Percentiles rank a stretch among this genome's conserved stretches.
These are phyloP conservation scores for Poa annua DNA, from an alignment of 176 grass and related monocot species.

Conservation along the genomic window DNA sequence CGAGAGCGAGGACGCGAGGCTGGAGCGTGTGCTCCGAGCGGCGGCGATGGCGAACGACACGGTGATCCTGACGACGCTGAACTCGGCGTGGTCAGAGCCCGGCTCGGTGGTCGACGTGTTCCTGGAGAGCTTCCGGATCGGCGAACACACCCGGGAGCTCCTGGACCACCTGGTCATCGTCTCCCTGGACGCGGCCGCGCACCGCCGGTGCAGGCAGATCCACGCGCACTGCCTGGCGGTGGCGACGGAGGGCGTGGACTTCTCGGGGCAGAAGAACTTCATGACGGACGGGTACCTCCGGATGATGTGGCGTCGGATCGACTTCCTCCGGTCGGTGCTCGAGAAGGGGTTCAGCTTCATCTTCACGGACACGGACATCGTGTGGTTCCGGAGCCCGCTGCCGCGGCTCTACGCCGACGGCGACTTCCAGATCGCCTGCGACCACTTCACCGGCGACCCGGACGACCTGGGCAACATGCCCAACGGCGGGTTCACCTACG, in stretches of 20 bases:
- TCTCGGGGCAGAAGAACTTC: slow-evolving; percentile 65
- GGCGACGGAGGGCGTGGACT: slow-evolving; percentile 54
- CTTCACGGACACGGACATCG: slow-evolving; percentile 73
- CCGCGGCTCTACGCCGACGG: slow-evolving; percentile 41
- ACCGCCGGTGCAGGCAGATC: slow-evolving; percentile 52
- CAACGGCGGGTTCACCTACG: slow-evolving; percentile 67
- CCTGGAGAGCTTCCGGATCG: slow-evolving; percentile 76
- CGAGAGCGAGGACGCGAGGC: slow-evolving; percentile 44
- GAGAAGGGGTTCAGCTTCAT: slow-evolving; percentile 83
- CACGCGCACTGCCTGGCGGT: slow-evolving; percentile 64
- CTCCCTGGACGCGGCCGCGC: slow-evolving; percentile 56
- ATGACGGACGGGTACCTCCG: slow-evolving; percentile 66
- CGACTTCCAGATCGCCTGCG: slow-evolving; percentile 70
- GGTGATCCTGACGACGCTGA: slow-evolving; percentile 76
- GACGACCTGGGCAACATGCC: slow-evolving; percentile 49
- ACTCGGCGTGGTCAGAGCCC: slow-evolving; percentile 64
- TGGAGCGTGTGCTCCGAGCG: slow-evolving; percentile 50
- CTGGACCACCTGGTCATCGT: slow-evolving; percentile 74
- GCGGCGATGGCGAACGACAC: slow-evolving; percentile 69
- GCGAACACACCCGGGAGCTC: slow-evolving; percentile 54
- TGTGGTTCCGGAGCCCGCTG: slow-evolving; percentile 76
- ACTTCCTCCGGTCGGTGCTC: slow-evolving; percentile 59
- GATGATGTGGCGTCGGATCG: slow-evolving; percentile 71
- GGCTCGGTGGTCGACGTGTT: slow-evolving; percentile 75
- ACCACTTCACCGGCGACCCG: slow-evolving; percentile 57